Evolutionary conservation across 495 filamentous ascomycete species (phyloP).

Genomic region (Cercophora sp.): DNA sequence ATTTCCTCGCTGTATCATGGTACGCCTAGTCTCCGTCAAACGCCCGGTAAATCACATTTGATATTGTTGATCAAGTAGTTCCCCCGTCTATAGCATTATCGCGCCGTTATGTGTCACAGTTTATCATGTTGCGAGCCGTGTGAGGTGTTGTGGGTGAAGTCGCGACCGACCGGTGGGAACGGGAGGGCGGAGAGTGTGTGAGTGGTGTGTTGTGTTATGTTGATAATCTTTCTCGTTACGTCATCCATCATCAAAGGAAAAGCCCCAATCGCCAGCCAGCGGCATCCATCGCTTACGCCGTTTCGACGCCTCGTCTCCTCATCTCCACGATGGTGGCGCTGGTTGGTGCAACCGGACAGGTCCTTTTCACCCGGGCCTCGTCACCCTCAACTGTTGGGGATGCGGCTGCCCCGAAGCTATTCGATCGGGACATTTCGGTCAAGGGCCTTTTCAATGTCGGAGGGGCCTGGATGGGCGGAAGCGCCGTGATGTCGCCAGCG

Average conservation of each 20-base stretch:
- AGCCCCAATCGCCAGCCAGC: not conserved
- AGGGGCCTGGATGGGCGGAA: conserved; percentile 31
- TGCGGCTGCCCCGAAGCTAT: conserved; percentile 36
- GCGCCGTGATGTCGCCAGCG: conserved; percentile 44
- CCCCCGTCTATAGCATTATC: conserved; percentile 18
- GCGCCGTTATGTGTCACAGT: conserved; percentile 20
- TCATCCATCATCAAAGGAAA: conserved; percentile 9
- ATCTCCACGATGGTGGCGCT: conserved; percentile 18
- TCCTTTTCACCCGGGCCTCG: conserved; percentile 17
- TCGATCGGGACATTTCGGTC: conserved; percentile 45
- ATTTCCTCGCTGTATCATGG: conserved; percentile 6
- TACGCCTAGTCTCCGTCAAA: conserved; percentile 24
- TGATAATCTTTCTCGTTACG: too few species aligned
- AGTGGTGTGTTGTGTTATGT: too few species aligned
- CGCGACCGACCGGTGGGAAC: too few species aligned
- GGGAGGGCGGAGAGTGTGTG: too few species aligned
- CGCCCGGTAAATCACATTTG: conserved; percentile 14
- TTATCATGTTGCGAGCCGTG: too few species aligned
- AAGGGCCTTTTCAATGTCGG: conserved; percentile 44
- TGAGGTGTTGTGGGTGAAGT: too few species aligned
- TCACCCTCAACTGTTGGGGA: conserved; percentile 8
- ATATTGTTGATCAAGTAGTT: too few species aligned
- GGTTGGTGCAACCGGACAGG: conserved; percentile 15
- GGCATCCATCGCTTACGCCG: conserved; percentile 18
- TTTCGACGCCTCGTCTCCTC: conserved; percentile 22